Percentiles rank a stretch among this genome's conserved stretches.
These are phyloP conservation scores for Saccharomyces hybrid DNA, from an alignment of 1,139 yeast genomes.

Conservation along the genomic window DNA sequence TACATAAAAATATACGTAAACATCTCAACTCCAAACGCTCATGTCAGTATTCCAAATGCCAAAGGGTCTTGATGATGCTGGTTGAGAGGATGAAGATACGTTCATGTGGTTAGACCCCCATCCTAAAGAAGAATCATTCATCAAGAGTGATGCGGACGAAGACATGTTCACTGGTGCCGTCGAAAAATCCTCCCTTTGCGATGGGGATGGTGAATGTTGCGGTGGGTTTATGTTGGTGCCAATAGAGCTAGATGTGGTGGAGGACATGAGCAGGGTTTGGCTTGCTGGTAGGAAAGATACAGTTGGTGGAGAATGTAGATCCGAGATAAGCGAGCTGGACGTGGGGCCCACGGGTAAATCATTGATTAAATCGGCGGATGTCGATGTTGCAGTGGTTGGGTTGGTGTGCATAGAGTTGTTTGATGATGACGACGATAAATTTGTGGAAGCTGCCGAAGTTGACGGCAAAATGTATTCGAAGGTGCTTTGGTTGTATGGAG, in stretches of 20 bases:
- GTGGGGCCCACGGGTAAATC: background rate
- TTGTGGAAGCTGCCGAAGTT: background rate
- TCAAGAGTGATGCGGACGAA: slow-evolving; percentile 5
- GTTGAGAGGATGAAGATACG: slow-evolving; percentile 16
- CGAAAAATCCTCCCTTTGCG: background rate
- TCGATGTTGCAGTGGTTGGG: background rate
- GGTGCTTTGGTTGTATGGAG: background rate
- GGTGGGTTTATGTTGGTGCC: background rate
- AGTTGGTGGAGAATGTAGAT: background rate
- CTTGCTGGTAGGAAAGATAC: background rate
- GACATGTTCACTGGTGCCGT: slow-evolving; percentile 1
- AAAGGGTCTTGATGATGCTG: slow-evolving; percentile 13
- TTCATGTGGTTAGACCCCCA: slow-evolving; percentile 25
- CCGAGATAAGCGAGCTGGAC: background rate
- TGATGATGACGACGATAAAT: background rate
- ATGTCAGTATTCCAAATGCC: slow-evolving; percentile 32
- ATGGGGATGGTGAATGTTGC: background rate
- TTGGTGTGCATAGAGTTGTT: background rate
- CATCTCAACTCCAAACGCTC: slow-evolving; percentile 31
- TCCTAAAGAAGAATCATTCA: slow-evolving; percentile 19
- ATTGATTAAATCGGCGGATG: background rate
- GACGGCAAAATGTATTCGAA: background rate
- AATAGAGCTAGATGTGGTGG: background rate
- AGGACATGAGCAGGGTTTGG: background rate
- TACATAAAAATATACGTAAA: slow-evolving; percentile 5